phyloP scores from a whole-genome alignment of 129 eudicot species.

The Flaveria sonorensis region DNA sequence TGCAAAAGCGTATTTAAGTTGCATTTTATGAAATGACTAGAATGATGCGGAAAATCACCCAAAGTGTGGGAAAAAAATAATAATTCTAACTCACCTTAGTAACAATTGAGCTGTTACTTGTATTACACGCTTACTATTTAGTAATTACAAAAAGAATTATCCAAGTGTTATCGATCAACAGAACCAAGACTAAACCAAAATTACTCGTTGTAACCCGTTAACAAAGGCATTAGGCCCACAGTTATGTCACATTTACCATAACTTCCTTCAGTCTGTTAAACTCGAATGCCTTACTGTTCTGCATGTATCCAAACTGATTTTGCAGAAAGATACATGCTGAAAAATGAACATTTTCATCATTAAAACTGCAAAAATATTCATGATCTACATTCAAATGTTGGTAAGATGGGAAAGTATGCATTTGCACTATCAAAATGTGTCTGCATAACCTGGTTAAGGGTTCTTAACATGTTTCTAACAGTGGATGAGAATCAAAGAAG shows the following conservation, averaged over 20 bases:
- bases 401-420: neutral
- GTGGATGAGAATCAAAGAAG: neutral
- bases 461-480: slow-evolving; percentile 18
- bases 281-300: too few relatives aligned
- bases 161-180: too few relatives aligned
- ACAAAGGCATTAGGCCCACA: too few relatives aligned
- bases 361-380: neutral
- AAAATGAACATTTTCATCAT: neutral
- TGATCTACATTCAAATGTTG: neutral
- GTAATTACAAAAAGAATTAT: neutral
- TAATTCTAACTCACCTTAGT: too few relatives aligned
- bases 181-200: neutral
- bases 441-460: slow-evolving; percentile 18
- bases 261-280: neutral
- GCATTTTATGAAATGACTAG: neutral
- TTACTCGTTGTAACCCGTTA: neutral
- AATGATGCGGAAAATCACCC: neutral
- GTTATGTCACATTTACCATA: neutral
- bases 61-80: neutral
- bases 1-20: too few relatives aligned
- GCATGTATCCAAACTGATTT: neutral
- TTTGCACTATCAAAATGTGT: neutral
- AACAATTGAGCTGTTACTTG: too few relatives aligned
- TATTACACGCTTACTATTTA: too few relatives aligned
- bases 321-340: neutral